These are phyloP conservation scores for Xylaria sp. DNA, from an alignment of 2,329 filamentous ascomycete genomes.

Conservation along the genomic window DNA sequence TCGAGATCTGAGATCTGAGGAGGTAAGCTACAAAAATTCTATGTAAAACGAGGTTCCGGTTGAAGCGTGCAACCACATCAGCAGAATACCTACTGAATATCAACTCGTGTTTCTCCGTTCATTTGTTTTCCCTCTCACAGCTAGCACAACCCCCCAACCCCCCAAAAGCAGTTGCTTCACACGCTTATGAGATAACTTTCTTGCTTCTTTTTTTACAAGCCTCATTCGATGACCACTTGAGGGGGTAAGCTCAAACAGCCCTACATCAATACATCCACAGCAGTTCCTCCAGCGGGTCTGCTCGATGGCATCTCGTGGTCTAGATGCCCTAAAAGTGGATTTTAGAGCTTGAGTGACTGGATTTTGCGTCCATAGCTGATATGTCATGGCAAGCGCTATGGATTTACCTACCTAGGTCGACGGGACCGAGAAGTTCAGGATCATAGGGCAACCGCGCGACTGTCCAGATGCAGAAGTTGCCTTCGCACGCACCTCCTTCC, in stretches of 20 bases:
- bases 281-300: neutral
- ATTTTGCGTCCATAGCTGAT: neutral
- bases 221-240: neutral
- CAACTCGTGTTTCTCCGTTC: neutral
- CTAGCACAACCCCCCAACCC: neutral
- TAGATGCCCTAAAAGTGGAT: neutral
- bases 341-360: neutral
- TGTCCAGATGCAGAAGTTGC: neutral
- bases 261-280: neutral
- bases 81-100: neutral
- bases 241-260: neutral
- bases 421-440: neutral
- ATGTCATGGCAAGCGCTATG: neutral
- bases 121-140: neutral
- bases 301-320: neutral
- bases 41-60: neutral
- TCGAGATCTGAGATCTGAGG: too few species aligned
- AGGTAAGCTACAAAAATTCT: neutral
- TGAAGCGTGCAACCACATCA: neutral
- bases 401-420: neutral
- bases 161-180: neutral
- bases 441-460: neutral
- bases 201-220: neutral
- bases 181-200: neutral
- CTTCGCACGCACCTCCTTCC: constrained; percentile 16